These are phyloP conservation scores for Phytophthora kernoviae DNA, from an alignment of 352 stramenopile species.

Conservation along the genomic window DNA sequence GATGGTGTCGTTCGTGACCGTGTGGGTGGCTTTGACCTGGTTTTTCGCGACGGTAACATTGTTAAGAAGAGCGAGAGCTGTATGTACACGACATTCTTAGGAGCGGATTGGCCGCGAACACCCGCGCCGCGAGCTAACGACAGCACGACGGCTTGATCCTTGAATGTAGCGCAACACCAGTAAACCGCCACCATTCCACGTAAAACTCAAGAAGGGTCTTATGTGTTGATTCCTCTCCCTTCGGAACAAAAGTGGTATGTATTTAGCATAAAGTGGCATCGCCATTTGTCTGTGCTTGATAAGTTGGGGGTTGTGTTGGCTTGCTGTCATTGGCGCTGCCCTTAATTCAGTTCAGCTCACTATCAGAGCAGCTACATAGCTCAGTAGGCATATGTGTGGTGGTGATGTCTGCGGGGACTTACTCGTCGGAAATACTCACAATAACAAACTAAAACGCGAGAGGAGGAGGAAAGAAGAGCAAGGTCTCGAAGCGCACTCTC, in stretches of 20 bases:
- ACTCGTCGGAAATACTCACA: constrained; percentile 34
- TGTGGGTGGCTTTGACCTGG: constrained; percentile 79
- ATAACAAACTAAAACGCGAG: constrained; percentile 32
- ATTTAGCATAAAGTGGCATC: constrained; percentile 19
- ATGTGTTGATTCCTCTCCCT: constrained; percentile 17
- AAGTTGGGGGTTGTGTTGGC: constrained; percentile 24
- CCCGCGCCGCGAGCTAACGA: constrained; percentile 18
- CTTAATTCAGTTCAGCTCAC: constrained; percentile 24
- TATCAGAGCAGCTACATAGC: constrained; percentile 19
- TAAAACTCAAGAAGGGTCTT: not conserved
- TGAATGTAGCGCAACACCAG: not conserved
- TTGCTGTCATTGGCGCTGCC: constrained; percentile 29
- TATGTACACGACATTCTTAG: constrained; percentile 78
- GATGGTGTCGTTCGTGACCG: constrained; percentile 47
- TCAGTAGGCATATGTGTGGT: constrained; percentile 15
- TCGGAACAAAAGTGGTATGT: constrained; percentile 30
- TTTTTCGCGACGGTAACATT: constrained; percentile 71
- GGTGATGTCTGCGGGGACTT: constrained; percentile 24
- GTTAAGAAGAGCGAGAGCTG: constrained; percentile 64
- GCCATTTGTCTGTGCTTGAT: constrained; percentile 35
- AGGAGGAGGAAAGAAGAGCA: constrained; percentile 1
- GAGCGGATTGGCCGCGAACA: constrained; percentile 60
- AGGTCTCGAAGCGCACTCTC: constrained; percentile 2
- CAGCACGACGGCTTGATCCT: constrained; percentile 3
- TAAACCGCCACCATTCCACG: not conserved